These are phyloP conservation scores for Rachicladosporium sp. DNA, from an alignment of 2,329 filamentous ascomycete genomes.

Conservation along the genomic window DNA sequence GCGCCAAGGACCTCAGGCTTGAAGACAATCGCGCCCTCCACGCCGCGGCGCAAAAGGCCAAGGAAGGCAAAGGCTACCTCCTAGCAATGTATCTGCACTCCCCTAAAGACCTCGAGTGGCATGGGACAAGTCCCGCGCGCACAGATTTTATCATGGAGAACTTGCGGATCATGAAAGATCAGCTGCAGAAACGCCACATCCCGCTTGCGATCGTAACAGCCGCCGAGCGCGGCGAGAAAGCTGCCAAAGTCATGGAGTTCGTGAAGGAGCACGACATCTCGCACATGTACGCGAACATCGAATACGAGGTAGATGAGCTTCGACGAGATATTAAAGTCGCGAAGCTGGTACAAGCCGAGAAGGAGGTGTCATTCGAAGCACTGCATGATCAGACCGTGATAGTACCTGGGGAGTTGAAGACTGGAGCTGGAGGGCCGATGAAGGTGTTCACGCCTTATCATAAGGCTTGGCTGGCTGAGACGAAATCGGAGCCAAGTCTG, in stretches of 20 bases:
- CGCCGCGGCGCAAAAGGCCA: slow-evolving; percentile 34
- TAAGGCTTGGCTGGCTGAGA: slow-evolving; percentile 32
- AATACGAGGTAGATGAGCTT: slow-evolving; percentile 87
- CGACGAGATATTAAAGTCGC: slow-evolving; percentile 40
- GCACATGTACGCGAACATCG: slow-evolving; percentile 46
- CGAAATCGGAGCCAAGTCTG: slow-evolving; percentile 31
- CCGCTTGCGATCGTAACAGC: slow-evolving; percentile 35
- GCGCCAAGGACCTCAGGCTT: slow-evolving; percentile 38
- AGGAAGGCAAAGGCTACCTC: slow-evolving; percentile 30
- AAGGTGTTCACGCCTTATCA: slow-evolving; percentile 43
- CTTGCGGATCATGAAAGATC: slow-evolving; percentile 32
- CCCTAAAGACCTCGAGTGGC: slow-evolving; percentile 38
- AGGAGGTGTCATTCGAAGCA: slow-evolving; percentile 29
- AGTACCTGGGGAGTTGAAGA: slow-evolving; percentile 32
- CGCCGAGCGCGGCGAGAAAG: slow-evolving; percentile 30
- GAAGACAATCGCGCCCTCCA: slow-evolving; percentile 39
- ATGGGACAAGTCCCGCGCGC: slow-evolving; percentile 37
- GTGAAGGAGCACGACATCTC: slow-evolving; percentile 32
- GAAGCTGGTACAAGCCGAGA: slow-evolving; percentile 21
- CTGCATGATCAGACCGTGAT: slow-evolving; percentile 39
- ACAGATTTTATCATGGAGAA: slow-evolving; percentile 38
- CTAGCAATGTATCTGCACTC: slow-evolving; percentile 36
- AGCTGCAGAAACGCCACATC: slow-evolving; percentile 37
- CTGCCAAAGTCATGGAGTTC: slow-evolving; percentile 30
- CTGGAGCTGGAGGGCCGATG: slow-evolving; percentile 32